Conservation (phyloP, 2,329 filamentous ascomycete species). For the Nakataea oryzae region DNA sequence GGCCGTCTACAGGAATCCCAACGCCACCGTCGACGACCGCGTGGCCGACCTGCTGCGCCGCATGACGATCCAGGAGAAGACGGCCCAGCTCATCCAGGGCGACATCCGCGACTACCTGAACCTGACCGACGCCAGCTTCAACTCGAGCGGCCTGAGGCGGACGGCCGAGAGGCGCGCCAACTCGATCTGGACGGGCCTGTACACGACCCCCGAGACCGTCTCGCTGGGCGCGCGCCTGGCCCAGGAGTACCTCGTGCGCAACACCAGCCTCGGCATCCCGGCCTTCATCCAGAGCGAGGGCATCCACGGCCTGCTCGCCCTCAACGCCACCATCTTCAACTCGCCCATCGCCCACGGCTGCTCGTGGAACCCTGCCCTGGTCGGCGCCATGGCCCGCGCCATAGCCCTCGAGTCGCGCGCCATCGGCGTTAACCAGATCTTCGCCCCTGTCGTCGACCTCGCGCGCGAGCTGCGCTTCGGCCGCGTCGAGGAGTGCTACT, state of each 20-base stretch:
- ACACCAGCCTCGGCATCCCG: slow-evolving; percentile 60
- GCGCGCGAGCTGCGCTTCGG: slow-evolving; percentile 63
- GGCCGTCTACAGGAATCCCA: slow-evolving; percentile 50
- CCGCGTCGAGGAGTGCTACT: slow-evolving; percentile 63
- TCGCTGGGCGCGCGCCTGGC: slow-evolving; percentile 50
- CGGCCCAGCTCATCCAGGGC: slow-evolving; percentile 57
- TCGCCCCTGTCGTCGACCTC: slow-evolving; percentile 60
- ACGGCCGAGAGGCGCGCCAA: slow-evolving; percentile 58
- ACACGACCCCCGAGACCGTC: slow-evolving; percentile 53
- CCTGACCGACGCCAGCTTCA: slow-evolving; percentile 54
- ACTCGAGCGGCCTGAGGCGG: slow-evolving; percentile 53
- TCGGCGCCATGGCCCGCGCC: slow-evolving; percentile 54
- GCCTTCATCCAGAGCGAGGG: slow-evolving; percentile 65
- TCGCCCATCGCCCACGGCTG: slow-evolving; percentile 64
- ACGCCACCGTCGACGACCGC: slow-evolving; percentile 50
- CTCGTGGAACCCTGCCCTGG: slow-evolving; percentile 55
- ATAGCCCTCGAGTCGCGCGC: slow-evolving; percentile 57
- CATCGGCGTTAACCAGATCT: slow-evolving; percentile 63
- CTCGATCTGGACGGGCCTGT: slow-evolving; percentile 62
- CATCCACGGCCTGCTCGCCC: slow-evolving; percentile 61
- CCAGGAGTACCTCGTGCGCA: slow-evolving; percentile 58
- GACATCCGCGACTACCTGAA: slow-evolving; percentile 68
- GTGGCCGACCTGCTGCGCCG: slow-evolving; percentile 57
- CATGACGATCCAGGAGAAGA: slow-evolving; percentile 69
- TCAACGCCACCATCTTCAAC: slow-evolving; percentile 71